phyloP scores from a whole-genome alignment of 1,284 basidiomycete genomes.

The Anthracocystis setariae region DNA sequence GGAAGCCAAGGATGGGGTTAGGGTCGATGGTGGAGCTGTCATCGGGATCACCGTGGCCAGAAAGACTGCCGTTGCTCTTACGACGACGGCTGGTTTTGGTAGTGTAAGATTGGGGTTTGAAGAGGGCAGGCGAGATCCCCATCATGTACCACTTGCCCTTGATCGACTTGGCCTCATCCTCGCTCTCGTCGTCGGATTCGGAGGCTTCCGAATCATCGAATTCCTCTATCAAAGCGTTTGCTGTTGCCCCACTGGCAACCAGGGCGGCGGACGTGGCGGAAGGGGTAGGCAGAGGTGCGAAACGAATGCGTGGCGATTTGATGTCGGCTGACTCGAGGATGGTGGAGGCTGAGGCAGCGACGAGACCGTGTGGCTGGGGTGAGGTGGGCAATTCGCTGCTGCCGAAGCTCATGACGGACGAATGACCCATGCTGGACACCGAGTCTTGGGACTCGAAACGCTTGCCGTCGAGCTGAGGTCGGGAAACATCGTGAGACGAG shows the following conservation, averaged over 20 bases:
- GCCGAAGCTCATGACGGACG: conserved; percentile 22
- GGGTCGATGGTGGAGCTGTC: conserved; percentile 21
- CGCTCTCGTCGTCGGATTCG: conserved; percentile 44
- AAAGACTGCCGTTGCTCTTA: conserved; percentile 16
- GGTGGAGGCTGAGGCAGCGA: conserved; percentile 12
- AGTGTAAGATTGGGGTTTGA: conserved; percentile 53
- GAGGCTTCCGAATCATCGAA: conserved; percentile 24
- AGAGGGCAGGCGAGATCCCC: conserved; percentile 59
- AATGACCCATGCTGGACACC: conserved; percentile 46
- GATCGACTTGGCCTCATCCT: conserved; percentile 32
- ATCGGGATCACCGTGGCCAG: conserved; percentile 13
- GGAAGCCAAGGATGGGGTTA: conserved; percentile 19
- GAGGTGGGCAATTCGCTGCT: conserved; percentile 29
- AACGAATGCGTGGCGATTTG: conserved; percentile 50
- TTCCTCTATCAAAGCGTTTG: conserved; percentile 19
- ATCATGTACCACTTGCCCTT: conserved; percentile 63
- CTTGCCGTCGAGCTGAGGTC: conserved; percentile 29
- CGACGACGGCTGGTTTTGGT: conserved; percentile 35
- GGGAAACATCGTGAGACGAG: conserved; percentile 20
- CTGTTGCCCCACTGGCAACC: background rate
- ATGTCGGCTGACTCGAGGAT: conserved; percentile 16
- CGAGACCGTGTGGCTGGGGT: conserved; percentile 8
- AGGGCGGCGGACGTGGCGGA: conserved; percentile 19
- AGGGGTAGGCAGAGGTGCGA: conserved; percentile 50
- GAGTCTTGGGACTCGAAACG: conserved; percentile 47